Base-by-base conservation (phyloP, 805 yeast species). In the Metschnikowia koreensis region DNA sequence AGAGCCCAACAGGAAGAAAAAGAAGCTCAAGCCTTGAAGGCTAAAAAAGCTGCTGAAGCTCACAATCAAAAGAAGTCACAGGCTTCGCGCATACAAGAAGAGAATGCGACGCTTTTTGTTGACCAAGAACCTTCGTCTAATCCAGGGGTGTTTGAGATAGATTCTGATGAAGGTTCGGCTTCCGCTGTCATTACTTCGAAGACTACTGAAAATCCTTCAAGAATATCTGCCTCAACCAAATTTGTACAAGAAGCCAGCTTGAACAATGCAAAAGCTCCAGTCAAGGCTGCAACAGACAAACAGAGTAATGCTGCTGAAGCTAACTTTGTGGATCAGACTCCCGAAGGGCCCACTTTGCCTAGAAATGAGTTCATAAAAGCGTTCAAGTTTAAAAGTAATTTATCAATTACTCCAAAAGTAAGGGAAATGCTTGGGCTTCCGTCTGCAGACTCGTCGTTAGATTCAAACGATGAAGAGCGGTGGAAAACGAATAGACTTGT, bases 351-450 rank as follows among this genome's bases (percentile, higher is more conserved):
- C 5, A 16, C 42, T 45, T 44, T 57, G 11, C 49, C 50, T 8
- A 57, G 46, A 29, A 50, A 48, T 31, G 57, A 52, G 17, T 45
- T 57, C 17, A 41, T 58, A 44, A 47, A 51, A 13, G 47, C 51
- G 11, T 50, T 58, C 39, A 48, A 48, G 38, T 28, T n/a, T 9
- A 45, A 34, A 46, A 40, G 31, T 7, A 53, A 57, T 27, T 53
- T 56, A 56, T 41, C 54, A 3, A 40, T 58, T 10, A 31, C 60
- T 22, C 44, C 47, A 31, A 51, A 47, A 16, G 53, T 58, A 31
- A 56, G 50, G 41, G 31, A 54, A 45, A 51, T 49, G 27, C 52
- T 52, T 17, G 43, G 52, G 4, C 41, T 51, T 11, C 27, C 49
- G 11, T 17, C 52, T 3, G 48, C 46, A 1, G 41, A 44, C 10